These are phyloP conservation scores for Aspergillus incahuasiensis DNA, from an alignment of 495 filamentous ascomycete species.

Conservation along the genomic window DNA sequence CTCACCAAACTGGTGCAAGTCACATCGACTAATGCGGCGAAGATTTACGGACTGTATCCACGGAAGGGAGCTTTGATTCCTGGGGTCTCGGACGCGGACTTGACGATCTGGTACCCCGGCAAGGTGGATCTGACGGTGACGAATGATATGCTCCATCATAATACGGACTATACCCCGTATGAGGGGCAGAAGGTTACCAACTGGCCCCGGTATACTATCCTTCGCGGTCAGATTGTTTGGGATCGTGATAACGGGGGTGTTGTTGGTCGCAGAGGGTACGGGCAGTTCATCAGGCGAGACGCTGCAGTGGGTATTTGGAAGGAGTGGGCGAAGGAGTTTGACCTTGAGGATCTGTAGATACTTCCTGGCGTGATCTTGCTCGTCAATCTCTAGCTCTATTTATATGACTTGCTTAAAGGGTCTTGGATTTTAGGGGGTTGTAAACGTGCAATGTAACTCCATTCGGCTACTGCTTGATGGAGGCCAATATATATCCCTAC, in stretches of 20 bases:
- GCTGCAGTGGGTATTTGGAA: background rate
- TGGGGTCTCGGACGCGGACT: conserved; percentile 44
- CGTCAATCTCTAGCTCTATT: too few species aligned
- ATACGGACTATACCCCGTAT: conserved; percentile 57
- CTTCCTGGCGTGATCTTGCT: too few species aligned
- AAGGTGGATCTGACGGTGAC: conserved; percentile 37
- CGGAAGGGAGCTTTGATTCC: conserved; percentile 52
- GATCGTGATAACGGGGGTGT: conserved; percentile 48
- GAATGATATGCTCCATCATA: conserved; percentile 53
- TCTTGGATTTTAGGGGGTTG: too few species aligned
- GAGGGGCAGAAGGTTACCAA: conserved; percentile 51
- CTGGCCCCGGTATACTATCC: conserved; percentile 57
- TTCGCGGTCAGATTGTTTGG: conserved; percentile 56
- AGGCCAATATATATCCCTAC: too few species aligned
- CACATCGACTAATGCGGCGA: conserved; percentile 52
- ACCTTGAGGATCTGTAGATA: background rate
- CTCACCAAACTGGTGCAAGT: conserved; percentile 55
- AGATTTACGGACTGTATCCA: conserved; percentile 56
- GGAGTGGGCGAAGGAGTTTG: background rate
- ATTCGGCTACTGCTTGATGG: too few species aligned
- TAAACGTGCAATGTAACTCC: too few species aligned
- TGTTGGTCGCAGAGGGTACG: conserved; percentile 46
- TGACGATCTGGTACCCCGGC: conserved; percentile 38
- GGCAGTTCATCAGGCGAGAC: conserved; percentile 48
- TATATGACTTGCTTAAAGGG: too few species aligned